Base-by-base conservation (phyloP, 1,139 yeast species). In the Entelexis sorbosivorans region DNA sequence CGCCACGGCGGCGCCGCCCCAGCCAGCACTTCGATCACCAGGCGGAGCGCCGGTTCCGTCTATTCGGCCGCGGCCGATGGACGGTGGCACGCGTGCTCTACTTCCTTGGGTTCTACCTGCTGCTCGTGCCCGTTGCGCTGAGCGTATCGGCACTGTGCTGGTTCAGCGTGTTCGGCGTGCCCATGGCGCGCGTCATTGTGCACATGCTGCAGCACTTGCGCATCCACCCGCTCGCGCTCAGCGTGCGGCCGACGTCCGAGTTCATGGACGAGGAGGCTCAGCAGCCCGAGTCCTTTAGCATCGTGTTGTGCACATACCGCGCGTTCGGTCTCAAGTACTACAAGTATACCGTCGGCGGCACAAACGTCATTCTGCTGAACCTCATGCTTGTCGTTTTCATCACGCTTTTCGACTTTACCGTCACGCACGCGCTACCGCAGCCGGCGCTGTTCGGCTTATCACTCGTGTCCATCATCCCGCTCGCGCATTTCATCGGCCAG, bases 401-500 rank as follows among this genome's bases (percentile, higher is more conserved):
- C 65, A 93, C 91, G 4, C 86, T 93, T 35, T 67, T 81, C 47
- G 96, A 89, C 65, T 87, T 77, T 63, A 88, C 74, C 63, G 62
- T 83, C 1, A 63, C 88, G 49, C 76, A 77, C 54, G 66, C 60
- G 33, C 33, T 59, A 32, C 44, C 56, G 20, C 50, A 56, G 26
- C 76, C 66, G 0, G 60, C 68, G 9, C 74, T 88, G 44, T 93
- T 91, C 63, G 72, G 78, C 50, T 71, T 88, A 28, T 84, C 96
- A 66, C 71, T 91, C 56, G 73, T 84, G 50, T 84, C 96, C 1
- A 86, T 91, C 56, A 78, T 91, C 47, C 98, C 99, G 2, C 73
- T 91, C 59, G 98, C 98, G 0, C 91, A 91, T 65, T 91, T 89
- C 66, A 89, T 91, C 61, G 99, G 99, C 3, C 97, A 91, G 66